phyloP scores from a whole-genome alignment of 805 yeast species.

The Ogataea populi-albae region DNA sequence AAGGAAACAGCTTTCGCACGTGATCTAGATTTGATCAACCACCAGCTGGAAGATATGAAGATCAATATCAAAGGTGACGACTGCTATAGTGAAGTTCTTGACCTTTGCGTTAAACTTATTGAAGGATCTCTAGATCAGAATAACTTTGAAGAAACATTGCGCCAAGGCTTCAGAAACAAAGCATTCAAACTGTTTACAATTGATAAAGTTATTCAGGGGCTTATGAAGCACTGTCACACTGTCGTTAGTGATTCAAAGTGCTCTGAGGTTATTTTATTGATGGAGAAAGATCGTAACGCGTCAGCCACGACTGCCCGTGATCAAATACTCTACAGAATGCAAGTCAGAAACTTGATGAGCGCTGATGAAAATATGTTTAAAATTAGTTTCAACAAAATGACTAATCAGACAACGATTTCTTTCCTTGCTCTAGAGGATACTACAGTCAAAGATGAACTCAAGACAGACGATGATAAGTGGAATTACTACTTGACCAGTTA shows the following conservation, averaged over 20 bases:
- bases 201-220: constrained; percentile 83
- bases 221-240: constrained; percentile 83
- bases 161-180: constrained; percentile 91
- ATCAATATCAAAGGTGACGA: constrained; percentile 65
- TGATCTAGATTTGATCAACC: constrained; percentile 78
- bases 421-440: constrained; percentile 86
- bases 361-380: constrained; percentile 92
- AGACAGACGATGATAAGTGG: constrained; percentile 77
- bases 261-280: constrained; percentile 74
- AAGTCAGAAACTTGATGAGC: constrained; percentile 73
- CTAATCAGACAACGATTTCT: constrained; percentile 61
- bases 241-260: constrained; percentile 77
- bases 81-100: constrained; percentile 76
- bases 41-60: constrained; percentile 79
- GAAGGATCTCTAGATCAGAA: constrained; percentile 91
- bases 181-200: constrained; percentile 92
- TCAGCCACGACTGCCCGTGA: constrained; percentile 71
- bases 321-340: constrained; percentile 88
- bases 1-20: constrained; percentile 74
- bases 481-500: constrained; percentile 91
- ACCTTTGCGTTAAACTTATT: constrained; percentile 69
- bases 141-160: constrained; percentile 90
- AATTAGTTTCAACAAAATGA: constrained; percentile 60
- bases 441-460: constrained; percentile 65
- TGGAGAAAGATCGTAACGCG: constrained; percentile 73